A percentile compares a stretch with the other conserved stretches of the same genome.
These are phyloP conservation scores for Hymenoscyphus albidus DNA, from an alignment of 2,329 filamentous ascomycete species.

Conservation along the genomic window DNA sequence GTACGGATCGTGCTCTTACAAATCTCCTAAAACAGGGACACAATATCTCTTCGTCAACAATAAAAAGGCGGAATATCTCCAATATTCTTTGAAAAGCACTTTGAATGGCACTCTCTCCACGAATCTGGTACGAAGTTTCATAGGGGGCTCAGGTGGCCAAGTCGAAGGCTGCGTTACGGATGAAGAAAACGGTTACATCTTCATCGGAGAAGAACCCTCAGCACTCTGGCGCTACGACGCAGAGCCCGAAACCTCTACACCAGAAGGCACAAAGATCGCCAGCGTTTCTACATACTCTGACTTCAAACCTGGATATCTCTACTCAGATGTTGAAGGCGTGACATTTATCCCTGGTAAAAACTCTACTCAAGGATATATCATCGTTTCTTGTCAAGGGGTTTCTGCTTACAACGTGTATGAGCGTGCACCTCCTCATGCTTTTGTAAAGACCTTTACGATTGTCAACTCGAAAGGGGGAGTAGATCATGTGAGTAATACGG, in stretches of 20 bases:
- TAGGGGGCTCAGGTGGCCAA: background rate
- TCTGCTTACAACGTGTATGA: constrained; percentile 1
- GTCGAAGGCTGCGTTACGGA: background rate
- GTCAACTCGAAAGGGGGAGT: background rate
- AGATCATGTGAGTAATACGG: constrained; percentile 1
- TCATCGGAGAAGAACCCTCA: constrained; percentile 1
- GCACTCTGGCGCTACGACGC: constrained; percentile 4
- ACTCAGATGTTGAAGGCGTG: constrained; percentile 3
- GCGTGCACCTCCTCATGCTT: constrained; percentile 1
- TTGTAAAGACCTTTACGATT: constrained; percentile 5
- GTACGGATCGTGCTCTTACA: constrained; percentile 3
- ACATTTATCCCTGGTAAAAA: background rate
- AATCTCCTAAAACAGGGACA: background rate
- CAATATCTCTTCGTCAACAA: constrained; percentile 2
- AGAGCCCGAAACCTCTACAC: background rate
- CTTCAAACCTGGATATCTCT: constrained; percentile 3
- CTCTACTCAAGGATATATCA: background rate
- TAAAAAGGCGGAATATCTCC: constrained; percentile 1
- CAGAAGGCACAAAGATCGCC: background rate
- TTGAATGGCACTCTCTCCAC: background rate
- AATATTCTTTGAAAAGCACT: background rate
- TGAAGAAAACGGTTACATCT: background rate
- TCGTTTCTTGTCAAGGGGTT: background rate
- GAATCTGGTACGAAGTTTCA: constrained; percentile 1
- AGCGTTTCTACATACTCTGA: background rate